Base-by-base conservation (phyloP, 2,329 filamentous ascomycete genomes). In the Exophiala phaeomuriformis region DNA sequence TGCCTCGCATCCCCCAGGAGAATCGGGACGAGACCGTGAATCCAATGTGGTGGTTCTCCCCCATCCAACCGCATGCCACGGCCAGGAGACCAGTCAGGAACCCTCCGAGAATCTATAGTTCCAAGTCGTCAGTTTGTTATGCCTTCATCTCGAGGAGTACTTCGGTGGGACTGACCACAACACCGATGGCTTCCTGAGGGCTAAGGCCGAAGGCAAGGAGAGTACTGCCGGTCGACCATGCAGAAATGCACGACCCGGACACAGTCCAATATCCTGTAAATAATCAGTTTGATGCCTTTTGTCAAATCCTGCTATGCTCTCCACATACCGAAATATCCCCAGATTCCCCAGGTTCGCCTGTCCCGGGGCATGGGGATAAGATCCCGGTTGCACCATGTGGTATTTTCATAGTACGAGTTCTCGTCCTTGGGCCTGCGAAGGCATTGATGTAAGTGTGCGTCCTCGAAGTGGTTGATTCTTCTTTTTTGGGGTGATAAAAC, bases 211-310 rank as follows among this genome's bases (percentile, higher is more conserved):
- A 63, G 35, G 58, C 63, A 47, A 62, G 59, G 49, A 64, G 57
- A 28, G 62, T 64, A 42, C 60, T 65, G 36, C 63, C 65, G 31
- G 57, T 64, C 52, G 64, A 64, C 65, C 63, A 66, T 54, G 59
- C 63, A 35, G 60, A 64, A 36, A 61, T 64, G 46, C 63, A 65
- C 12, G 61, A 63, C 12, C 65, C 64, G 5, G 64, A 64, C 30
- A 67, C 63, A 35, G 64, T 64, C 62, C 65, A 67, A 49, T 66
- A 66, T 33, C 64, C 64, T 61, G 43, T 40, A 39, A 31, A 37
- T n/a, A 29, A 44, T 41, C 45, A 54, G 45, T 47, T 44, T 19
- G 9, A 53, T 43, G 30, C 5, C 6, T 4, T 41, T 28, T 5
- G 3, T 9, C n/a, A 28, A 47, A 12, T 12, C 5, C 2, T 30